Evolutionary conservation across 768 basidiomycete species (phyloP).

Genomic region (Leccinum boreale): DNA sequence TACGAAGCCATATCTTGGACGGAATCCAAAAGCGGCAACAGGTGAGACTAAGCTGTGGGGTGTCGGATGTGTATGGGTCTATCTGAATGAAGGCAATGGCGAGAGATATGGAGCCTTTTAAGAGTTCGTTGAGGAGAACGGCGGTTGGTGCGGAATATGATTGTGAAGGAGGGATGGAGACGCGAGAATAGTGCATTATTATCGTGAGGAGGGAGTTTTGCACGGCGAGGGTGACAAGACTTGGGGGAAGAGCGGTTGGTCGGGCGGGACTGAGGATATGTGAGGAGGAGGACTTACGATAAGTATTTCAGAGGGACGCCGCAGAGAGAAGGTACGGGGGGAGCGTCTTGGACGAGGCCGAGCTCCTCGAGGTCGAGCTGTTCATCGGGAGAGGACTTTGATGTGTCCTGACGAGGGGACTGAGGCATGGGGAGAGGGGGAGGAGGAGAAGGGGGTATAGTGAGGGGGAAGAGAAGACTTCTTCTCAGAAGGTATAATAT

Average conservation of each 20-base stretch:
- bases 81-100: slow-evolving; percentile 73
- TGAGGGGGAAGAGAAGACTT: neutral
- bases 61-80: slow-evolving; percentile 36
- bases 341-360: slow-evolving; percentile 37
- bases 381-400: slow-evolving; percentile 30
- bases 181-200: slow-evolving; percentile 96
- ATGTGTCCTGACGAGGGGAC: slow-evolving; percentile 15
- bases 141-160: slow-evolving; percentile 93
- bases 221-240: slow-evolving; percentile 79
- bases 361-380: slow-evolving; percentile 47
- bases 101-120: slow-evolving; percentile 88
- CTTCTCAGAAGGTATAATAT: neutral
- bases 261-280: slow-evolving; percentile 4
- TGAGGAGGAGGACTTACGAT: slow-evolving; percentile 48
- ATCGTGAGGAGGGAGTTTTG: slow-evolving; percentile 91
- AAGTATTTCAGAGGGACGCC: slow-evolving; percentile 79
- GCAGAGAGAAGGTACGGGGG: slow-evolving; percentile 52
- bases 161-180: slow-evolving; percentile 68
- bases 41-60: slow-evolving; percentile 29
- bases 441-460: slow-evolving; percentile 25
- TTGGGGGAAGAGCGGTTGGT: slow-evolving; percentile 28
- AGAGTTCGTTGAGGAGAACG: slow-evolving; percentile 89
- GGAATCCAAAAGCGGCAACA: slow-evolving; percentile 37
- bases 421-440: slow-evolving; percentile 21
- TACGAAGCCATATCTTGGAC: slow-evolving; percentile 39